Conservation (phyloP, 164 flowering plant species). For the Platanus orientalis region DNA sequence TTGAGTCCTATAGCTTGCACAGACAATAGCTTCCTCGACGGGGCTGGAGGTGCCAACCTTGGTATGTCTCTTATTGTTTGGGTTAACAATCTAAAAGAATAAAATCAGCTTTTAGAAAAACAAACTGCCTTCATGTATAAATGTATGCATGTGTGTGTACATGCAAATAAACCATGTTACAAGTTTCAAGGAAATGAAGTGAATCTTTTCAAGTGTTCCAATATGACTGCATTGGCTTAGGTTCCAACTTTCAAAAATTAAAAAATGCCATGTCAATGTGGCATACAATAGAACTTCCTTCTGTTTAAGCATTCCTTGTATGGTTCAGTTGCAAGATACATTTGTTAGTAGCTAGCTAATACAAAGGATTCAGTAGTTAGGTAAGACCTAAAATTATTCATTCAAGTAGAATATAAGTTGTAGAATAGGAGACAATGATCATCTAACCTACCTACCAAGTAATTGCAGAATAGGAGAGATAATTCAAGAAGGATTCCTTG, state of each 20-base stretch:
- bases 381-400: not conserved
- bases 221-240: too few species aligned
- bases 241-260: too few species aligned
- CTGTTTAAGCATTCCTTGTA: too few species aligned
- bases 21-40: slow-evolving; percentile 65
- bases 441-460: slow-evolving; percentile 91
- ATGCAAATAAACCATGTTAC: too few species aligned
- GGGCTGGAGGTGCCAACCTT: slow-evolving; percentile 93
- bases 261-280: not conserved
- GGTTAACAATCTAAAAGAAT: slow-evolving; percentile 63
- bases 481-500: too few species aligned
- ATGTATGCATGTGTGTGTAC: too few species aligned
- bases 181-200: too few species aligned
- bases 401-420: not conserved
- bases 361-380: not conserved
- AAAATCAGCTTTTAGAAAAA: too few species aligned
- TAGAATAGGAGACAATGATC: not conserved
- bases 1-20: slow-evolving; percentile 1
- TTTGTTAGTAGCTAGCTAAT: slow-evolving; percentile 91
- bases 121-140: too few species aligned
- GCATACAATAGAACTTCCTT: too few species aligned
- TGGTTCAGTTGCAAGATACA: slow-evolving; percentile 40
- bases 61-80: slow-evolving; percentile 90
- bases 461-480: too few species aligned
- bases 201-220: too few species aligned